Evolutionary conservation across 2,329 filamentous ascomycete species (phyloP), one percentile per base, ranked within the genome.

Genomic region (Pyrenophora teres): DNA sequence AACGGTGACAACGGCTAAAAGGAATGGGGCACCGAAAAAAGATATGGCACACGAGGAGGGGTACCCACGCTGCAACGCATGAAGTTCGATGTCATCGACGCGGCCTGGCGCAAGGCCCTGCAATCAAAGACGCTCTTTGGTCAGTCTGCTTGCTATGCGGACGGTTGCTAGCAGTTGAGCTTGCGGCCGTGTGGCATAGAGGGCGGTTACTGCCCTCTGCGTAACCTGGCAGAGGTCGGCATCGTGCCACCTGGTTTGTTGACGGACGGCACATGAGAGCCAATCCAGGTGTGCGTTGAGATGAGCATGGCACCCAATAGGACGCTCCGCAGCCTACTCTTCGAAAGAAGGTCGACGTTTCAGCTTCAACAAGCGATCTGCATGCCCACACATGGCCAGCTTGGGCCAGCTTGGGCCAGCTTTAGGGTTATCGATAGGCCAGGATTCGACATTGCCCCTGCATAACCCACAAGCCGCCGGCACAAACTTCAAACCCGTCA

Each of bases 381-480:
- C 35, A 55, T 54, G 54, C 54, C 44, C 53, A 53, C 56, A 54
- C 51, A 59, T 44, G 40, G 55, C 53, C 44, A 49, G 50, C 43
- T 27, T 31, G 19, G 27, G 10, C 15, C 18, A 15, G 15, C 15
- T 15, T 15, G 15, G 15, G 15, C 15, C 15, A 15, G 12, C 31
- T 41, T 42, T 45, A 3, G 46, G 35, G 54, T 54, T 65, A 65
- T 67, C 61, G 64, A 67, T 67, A 65, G 59, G 64, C 52, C 37
- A 46, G 52, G 52, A 41, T 60, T 10, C 40, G 50, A 46, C 36
- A 30, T n/a, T 13, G 45, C 49, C 52, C 56, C 54, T 62, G 58
- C 56, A 64, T 56, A 19, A 43, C 52, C 43, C 41, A 53, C 62
- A 60, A 53, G 41, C 50, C 44, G 16, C 42, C 45, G 42, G 50